These are phyloP conservation scores for Nicotiana obtusifolia DNA, from an alignment of 257 asterid genomes.

Conservation along the genomic window DNA sequence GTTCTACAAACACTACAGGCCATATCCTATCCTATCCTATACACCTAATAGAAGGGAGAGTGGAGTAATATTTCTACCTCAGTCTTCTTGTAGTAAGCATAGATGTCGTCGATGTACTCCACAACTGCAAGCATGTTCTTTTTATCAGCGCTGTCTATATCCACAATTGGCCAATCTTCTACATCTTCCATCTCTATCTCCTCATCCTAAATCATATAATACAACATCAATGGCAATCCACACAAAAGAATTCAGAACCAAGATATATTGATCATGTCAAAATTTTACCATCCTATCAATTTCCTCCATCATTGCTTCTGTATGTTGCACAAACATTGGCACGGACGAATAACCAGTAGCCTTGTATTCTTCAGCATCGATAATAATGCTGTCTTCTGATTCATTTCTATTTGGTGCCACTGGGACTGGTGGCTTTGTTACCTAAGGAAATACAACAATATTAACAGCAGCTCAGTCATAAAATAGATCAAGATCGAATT, in stretches of 20 bases:
- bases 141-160: constrained; percentile 53
- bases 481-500: neutral
- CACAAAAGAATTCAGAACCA: neutral
- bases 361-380: constrained; percentile 38
- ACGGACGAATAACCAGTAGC: constrained; percentile 31
- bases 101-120: constrained; percentile 61
- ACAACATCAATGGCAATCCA: neutral
- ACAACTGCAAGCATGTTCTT: constrained; percentile 54
- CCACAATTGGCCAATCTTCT: constrained; percentile 31
- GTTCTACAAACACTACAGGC: neutral
- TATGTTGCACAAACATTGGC: constrained; percentile 69
- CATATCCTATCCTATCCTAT: neutral
- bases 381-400: constrained; percentile 30
- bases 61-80: constrained; percentile 39
- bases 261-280: neutral
- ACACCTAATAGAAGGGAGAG: neutral
- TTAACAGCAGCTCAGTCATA: neutral
- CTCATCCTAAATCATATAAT: constrained; percentile 25
- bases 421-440: constrained; percentile 28
- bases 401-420: constrained; percentile 20
- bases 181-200: constrained; percentile 66
- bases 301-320: constrained; percentile 79
- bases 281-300: constrained; percentile 68
- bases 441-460: constrained; percentile 16
- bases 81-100: constrained; percentile 38